phyloP scores from a whole-genome alignment of 1,284 basidiomycete genomes.

The Inonotus hispidus region DNA sequence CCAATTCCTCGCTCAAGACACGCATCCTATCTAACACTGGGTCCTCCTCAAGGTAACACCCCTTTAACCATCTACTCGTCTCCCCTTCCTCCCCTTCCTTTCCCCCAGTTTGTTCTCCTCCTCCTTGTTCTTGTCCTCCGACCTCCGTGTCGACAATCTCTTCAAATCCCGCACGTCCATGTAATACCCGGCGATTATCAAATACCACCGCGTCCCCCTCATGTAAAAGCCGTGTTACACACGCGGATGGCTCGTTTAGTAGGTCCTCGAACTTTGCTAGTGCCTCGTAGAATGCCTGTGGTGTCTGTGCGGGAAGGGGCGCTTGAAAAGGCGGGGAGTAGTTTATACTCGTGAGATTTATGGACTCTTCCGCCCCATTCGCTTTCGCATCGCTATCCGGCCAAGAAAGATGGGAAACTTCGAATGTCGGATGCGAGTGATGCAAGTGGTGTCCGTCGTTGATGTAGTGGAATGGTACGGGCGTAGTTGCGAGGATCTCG shows the following conservation, averaged over 20 bases:
- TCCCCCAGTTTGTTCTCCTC: constrained; percentile 19
- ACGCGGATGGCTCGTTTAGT: constrained; percentile 50
- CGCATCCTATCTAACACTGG: constrained; percentile 59
- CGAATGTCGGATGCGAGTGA: constrained; percentile 75
- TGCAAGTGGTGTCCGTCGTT: constrained; percentile 89
- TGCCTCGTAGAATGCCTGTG: constrained; percentile 58
- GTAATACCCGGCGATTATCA: constrained; percentile 90
- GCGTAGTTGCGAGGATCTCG: constrained; percentile 52
- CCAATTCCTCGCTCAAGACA: constrained; percentile 23
- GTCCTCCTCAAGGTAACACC: constrained; percentile 83
- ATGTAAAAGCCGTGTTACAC: constrained; percentile 63
- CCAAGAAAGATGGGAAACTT: constrained; percentile 36
- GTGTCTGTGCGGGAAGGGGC: constrained; percentile 52
- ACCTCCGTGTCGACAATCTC: no score
- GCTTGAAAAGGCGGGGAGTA: constrained; percentile 97
- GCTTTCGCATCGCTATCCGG: background rate
- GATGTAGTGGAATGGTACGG: constrained; percentile 85
- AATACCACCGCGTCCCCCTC: constrained; percentile 91
- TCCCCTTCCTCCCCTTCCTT: constrained; percentile 44
- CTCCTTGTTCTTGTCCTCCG: no score
- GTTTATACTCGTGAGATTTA: constrained; percentile 63
- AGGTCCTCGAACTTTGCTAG: constrained; percentile 58
- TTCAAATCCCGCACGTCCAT: constrained; percentile 79
- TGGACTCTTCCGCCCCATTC: background rate
- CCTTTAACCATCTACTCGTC: constrained; percentile 77